phyloP scores from a whole-genome alignment of 2,329 filamentous ascomycete genomes.

The Diaporthe ampelina region DNA sequence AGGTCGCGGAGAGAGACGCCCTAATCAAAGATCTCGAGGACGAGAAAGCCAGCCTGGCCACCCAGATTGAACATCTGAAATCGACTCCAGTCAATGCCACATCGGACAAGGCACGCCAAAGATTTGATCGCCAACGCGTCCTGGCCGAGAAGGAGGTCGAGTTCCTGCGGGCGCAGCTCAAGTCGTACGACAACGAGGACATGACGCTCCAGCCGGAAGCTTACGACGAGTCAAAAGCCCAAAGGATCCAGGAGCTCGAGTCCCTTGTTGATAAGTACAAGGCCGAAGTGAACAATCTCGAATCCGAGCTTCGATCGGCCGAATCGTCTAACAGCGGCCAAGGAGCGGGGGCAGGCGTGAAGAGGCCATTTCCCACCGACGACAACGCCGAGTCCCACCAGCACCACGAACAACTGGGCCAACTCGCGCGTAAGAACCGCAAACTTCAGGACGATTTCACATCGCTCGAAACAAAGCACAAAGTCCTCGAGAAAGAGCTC shows the following conservation, averaged over 20 bases:
- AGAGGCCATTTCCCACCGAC: constrained; percentile 75
- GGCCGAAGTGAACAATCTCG: constrained; percentile 80
- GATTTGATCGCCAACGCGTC: constrained; percentile 87
- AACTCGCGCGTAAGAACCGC: constrained; percentile 88
- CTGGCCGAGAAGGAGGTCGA: constrained; percentile 94
- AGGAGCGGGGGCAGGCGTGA: constrained; percentile 65
- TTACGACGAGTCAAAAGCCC: constrained; percentile 80
- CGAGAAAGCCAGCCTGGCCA: constrained; percentile 74
- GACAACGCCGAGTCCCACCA: constrained; percentile 49
- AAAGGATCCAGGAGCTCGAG: constrained; percentile 86
- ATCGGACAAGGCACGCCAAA: constrained; percentile 77
- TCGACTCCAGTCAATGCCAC: constrained; percentile 60
- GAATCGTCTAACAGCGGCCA: constrained; percentile 60
- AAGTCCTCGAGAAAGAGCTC: constrained; percentile 82
- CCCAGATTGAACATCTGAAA: constrained; percentile 80
- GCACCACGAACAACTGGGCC: constrained; percentile 80
- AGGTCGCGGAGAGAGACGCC: constrained; percentile 82
- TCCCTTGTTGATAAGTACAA: constrained; percentile 90
- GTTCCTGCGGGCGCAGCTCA: constrained; percentile 91
- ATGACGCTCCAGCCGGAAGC: constrained; percentile 85
- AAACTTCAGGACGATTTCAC: constrained; percentile 84
- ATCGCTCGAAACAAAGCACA: constrained; percentile 76
- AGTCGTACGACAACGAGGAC: constrained; percentile 90
- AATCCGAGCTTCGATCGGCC: constrained; percentile 78
- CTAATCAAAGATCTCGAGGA: constrained; percentile 79